phyloP scores from a whole-genome alignment of 768 basidiomycete species.

The Podaxis sp. region DNA sequence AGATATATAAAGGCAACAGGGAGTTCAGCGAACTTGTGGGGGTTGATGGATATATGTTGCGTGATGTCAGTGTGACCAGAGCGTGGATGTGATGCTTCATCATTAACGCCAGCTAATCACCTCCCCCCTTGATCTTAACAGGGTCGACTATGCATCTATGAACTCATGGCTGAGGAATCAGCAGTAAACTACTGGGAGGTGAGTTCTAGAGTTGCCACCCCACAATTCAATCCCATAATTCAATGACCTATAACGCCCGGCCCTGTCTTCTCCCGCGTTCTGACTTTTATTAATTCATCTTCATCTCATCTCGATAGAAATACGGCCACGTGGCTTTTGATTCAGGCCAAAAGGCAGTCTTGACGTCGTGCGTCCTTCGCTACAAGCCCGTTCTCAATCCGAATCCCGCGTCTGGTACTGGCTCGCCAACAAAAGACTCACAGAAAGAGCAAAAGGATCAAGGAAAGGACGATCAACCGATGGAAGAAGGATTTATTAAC shows the following conservation, averaged over 20 bases:
- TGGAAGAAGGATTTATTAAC: slow-evolving; percentile 76
- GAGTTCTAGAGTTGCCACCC: slow-evolving; percentile 6
- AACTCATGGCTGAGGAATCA: slow-evolving; percentile 96
- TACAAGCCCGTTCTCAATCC: slow-evolving; percentile 66
- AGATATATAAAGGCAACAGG: slow-evolving; percentile 98
- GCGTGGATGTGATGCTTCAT: neutral
- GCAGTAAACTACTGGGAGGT: slow-evolving; percentile 99
- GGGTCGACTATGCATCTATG: slow-evolving; percentile 94
- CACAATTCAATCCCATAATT: neutral
- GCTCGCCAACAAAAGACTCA: slow-evolving; percentile 10
- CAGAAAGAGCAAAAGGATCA: slow-evolving; percentile 24
- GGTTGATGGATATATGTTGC: slow-evolving; percentile 82
- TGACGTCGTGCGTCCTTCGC: slow-evolving; percentile 87
- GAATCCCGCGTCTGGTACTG: slow-evolving; percentile 19
- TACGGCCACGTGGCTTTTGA: slow-evolving; percentile 94
- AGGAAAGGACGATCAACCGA: slow-evolving; percentile 33
- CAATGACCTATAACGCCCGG: neutral
- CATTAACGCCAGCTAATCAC: slow-evolving; percentile 3
- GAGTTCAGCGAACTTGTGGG: slow-evolving; percentile 93
- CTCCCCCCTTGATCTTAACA: slow-evolving; percentile 26
- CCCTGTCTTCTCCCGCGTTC: neutral
- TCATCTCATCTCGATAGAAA: slow-evolving; percentile 54
- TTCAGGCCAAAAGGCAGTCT: slow-evolving; percentile 87
- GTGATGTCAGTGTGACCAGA: slow-evolving; percentile 58
- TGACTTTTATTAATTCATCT: neutral